Evolutionary conservation across 306 rosid genomes (phyloP), one percentile per base, ranked within the genome.

Genomic region (Pachyrhizus erosus): DNA sequence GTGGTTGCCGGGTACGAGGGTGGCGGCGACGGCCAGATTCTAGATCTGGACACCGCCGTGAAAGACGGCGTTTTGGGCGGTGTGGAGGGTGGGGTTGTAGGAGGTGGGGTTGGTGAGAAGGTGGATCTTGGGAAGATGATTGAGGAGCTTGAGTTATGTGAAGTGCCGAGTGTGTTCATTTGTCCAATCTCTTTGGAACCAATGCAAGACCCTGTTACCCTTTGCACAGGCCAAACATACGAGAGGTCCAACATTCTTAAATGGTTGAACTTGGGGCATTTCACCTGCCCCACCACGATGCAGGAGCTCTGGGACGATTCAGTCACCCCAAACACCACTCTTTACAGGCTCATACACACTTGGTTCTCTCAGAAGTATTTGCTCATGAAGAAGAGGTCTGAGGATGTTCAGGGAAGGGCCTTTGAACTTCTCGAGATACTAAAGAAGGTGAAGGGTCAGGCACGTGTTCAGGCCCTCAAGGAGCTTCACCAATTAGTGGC

Each of bases 271-370:
- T 23, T 92, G 75, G 97, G 94, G 58, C 97, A 90, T 83, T 76
- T 84, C 14, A 90, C 94, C 4, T 92, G 97, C 84, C 97, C 97
- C 51, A 92, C 97, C 1, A 92, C 97, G 24, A 90, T 92, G 97
- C 97, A 92, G 42, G 97, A 90, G 91, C 97, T 92, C 43, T 92
- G 97, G 97, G 91, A 92, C n/a, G 96, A 91, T 78, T 88, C 93
- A 7, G 40, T 91, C 21, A 91, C 93, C 7, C 96, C 96, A 1
- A 91, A 90, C 85, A 84, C 88, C 20, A 91, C 96, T 9, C 93
- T 91, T 14, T 83, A 87, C 77, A 83, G 92, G 33, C 77, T 92
- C 15, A 92, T 87, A 2, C 82, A 67, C 78, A 84, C 93, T 0
- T 91, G 96, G 96, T 91, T 91, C 79, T 88, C 93, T 20, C 96